phyloP scores from a whole-genome alignment of 2,329 filamentous ascomycete species.

The Xylariales sp. region DNA sequence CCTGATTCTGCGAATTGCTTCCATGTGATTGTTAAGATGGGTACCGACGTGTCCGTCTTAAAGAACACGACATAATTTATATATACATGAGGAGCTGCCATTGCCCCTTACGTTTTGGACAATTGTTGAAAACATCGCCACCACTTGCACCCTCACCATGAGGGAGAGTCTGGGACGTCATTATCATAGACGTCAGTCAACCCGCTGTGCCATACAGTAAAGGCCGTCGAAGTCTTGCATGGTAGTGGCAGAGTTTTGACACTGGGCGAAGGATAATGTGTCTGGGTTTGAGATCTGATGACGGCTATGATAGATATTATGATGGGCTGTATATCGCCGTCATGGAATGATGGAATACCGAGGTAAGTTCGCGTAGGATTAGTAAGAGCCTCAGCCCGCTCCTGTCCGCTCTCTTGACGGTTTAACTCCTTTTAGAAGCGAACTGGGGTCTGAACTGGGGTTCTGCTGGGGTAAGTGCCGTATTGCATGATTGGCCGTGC shows the following conservation, averaged over 20 bases:
- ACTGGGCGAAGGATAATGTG: constrained; percentile 21
- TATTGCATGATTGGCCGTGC: neutral
- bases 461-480: neutral
- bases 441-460: neutral
- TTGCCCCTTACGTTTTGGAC: neutral
- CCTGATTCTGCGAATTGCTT: constrained; percentile 2
- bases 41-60: neutral
- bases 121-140: neutral
- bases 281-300: neutral
- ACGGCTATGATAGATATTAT: constrained; percentile 9
- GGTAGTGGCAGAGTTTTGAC: neutral
- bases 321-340: neutral
- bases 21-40: neutral
- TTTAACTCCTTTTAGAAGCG: constrained; percentile 3
- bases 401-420: too few relatives aligned
- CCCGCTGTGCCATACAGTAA: neutral
- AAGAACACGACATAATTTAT: neutral
- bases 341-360: neutral
- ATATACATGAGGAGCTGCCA: constrained; percentile 1
- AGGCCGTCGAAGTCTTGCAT: neutral
- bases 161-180: neutral
- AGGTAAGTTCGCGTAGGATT: too few relatives aligned
- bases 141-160: neutral
- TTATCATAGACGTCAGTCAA: constrained; percentile 7
- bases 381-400: too few relatives aligned